Evolutionary conservation across 192 early-diverging fungal genomes (phyloP).

Genomic region (Gamsiella multidivaricata): DNA sequence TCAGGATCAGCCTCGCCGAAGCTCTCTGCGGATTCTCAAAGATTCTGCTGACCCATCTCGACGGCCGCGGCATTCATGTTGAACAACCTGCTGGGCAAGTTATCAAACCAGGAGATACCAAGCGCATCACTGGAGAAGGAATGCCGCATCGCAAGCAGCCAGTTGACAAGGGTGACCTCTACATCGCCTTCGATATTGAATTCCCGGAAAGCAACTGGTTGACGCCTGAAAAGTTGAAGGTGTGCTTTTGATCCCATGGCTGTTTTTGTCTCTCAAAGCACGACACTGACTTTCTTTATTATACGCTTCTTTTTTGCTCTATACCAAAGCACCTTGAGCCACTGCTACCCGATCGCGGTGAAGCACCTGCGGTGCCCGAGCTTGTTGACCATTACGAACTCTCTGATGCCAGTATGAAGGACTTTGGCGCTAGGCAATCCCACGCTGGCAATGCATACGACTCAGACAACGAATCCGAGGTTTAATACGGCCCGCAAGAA

Average conservation of each 20-base stretch:
- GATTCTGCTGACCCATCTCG: slow-evolving; percentile 82
- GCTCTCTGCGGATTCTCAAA: slow-evolving; percentile 93
- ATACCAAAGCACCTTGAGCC: slow-evolving; percentile 27
- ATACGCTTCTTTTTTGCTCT: not conserved
- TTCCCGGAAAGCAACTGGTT: slow-evolving; percentile 79
- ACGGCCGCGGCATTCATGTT: slow-evolving; percentile 86
- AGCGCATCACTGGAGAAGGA: slow-evolving; percentile 87
- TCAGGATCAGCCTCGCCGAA: slow-evolving; percentile 87
- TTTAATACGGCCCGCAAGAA: slow-evolving; percentile 32
- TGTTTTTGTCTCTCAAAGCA: not conserved
- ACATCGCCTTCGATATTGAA: slow-evolving; percentile 84
- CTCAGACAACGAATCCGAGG: slow-evolving; percentile 56
- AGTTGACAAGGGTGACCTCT: slow-evolving; percentile 86
- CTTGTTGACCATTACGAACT: slow-evolving; percentile 60
- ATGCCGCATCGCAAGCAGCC: slow-evolving; percentile 87
- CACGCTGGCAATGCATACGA: slow-evolving; percentile 61
- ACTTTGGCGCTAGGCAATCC: slow-evolving; percentile 56
- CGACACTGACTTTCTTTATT: not conserved
- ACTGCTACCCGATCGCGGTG: slow-evolving; percentile 31
- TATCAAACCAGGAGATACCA: slow-evolving; percentile 86
- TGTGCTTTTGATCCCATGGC: not conserved
- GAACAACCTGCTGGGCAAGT: slow-evolving; percentile 85
- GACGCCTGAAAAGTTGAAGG: slow-evolving; percentile 39
- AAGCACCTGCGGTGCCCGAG: slow-evolving; percentile 39
- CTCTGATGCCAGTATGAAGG: slow-evolving; percentile 51